These are phyloP conservation scores for Cryptosporidium tyzzeri DNA, from an alignment of 169 alveolate species.

Conservation along the genomic window DNA sequence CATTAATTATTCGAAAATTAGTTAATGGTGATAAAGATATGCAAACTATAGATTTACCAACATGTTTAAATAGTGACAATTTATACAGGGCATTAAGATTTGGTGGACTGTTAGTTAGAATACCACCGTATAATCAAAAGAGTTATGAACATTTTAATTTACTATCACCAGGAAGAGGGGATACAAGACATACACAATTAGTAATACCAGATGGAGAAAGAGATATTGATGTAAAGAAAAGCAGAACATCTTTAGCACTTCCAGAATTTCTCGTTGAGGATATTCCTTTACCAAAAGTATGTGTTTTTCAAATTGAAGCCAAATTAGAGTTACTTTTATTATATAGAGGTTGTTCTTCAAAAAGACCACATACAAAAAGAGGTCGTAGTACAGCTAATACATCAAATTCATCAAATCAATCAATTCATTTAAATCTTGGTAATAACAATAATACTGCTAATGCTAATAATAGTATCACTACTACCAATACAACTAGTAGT, in stretches of 20 bases:
- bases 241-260: constrained; percentile 71
- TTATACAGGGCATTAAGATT: constrained; percentile 68
- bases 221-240: constrained; percentile 74
- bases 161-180: constrained; percentile 76
- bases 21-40: constrained; percentile 74
- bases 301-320: constrained; percentile 74
- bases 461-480: too few species aligned
- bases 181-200: constrained; percentile 74
- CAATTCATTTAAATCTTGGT: background rate
- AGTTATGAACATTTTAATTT: constrained; percentile 72
- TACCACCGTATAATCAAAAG: constrained; percentile 74
- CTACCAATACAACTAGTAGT: background rate
- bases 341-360: constrained; percentile 76
- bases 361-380: constrained; percentile 76
- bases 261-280: constrained; percentile 73
- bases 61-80: constrained; percentile 75
- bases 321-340: constrained; percentile 59
- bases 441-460: background rate
- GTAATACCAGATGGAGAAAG: constrained; percentile 76
- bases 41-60: constrained; percentile 71
- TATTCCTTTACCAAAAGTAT: constrained; percentile 71
- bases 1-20: constrained; percentile 55
- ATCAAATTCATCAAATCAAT: background rate
- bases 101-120: constrained; percentile 69
- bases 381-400: constrained; percentile 18